phyloP scores from a whole-genome alignment of 2,329 filamentous ascomycete species.

The Colletotrichum camelliae region DNA sequence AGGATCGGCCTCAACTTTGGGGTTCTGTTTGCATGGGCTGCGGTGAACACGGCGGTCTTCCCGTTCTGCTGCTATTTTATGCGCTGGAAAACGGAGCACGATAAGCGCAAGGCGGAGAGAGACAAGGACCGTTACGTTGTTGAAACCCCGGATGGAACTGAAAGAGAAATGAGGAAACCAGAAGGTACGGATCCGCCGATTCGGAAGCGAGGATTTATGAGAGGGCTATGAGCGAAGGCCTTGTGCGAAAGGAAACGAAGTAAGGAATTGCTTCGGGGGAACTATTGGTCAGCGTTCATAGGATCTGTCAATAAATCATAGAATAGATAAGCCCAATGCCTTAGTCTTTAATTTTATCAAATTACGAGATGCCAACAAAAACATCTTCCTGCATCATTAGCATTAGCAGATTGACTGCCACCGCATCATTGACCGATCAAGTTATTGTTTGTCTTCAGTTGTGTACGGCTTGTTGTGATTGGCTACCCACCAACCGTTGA shows the following conservation, averaged over 20 bases:
- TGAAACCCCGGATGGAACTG: constrained; percentile 22
- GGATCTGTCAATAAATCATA: not conserved
- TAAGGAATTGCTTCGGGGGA: not conserved
- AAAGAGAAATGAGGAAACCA: constrained; percentile 31
- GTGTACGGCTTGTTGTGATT: not conserved
- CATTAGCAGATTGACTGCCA: not conserved
- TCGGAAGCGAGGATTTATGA: constrained; percentile 35
- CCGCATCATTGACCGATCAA: not conserved
- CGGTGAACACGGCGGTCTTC: constrained; percentile 57
- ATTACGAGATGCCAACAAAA: not conserved
- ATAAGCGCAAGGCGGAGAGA: constrained; percentile 28
- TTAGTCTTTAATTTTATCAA: not conserved
- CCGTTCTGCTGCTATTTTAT: constrained; percentile 51
- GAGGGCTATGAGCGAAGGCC: constrained; percentile 25
- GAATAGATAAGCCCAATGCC: not conserved
- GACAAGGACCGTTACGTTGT: constrained; percentile 32
- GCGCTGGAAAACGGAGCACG: constrained; percentile 43
- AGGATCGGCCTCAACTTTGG: constrained; percentile 66
- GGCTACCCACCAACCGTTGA: not conserved
- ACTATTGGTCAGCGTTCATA: not conserved
- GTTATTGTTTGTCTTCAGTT: not conserved
- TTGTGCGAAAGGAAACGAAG: not conserved
- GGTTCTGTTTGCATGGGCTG: constrained; percentile 63
- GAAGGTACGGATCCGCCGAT: constrained; percentile 31
- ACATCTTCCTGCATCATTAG: not conserved